Base-by-base conservation (phyloP, 2,329 filamentous ascomycete species). In the Hypocreales sp. region DNA sequence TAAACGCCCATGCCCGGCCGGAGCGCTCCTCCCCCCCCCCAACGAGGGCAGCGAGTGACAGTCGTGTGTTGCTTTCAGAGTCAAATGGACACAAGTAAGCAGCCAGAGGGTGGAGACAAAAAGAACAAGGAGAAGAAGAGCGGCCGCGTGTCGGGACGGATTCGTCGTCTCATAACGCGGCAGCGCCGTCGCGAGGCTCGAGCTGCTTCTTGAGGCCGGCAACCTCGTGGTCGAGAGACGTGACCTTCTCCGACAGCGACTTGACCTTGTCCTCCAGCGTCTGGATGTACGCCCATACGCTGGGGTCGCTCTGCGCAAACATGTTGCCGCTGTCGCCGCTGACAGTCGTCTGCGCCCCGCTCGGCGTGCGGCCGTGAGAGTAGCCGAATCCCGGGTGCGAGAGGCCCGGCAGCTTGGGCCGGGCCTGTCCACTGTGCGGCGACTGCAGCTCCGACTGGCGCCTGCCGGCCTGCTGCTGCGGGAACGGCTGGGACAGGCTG, bases 261-360 rank as follows among this genome's bases (percentile, higher is more conserved):
- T 55, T 56, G 26, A 56, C 41, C 34, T 52, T 55, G 9, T 71
- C 66, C 42, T 87, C 79, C 26, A 87, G 57, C 12, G 62, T 64
- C 31, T 81, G 72, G 19, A 86, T 68, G 41, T 83, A 83, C 4
- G 63, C 56, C 76, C 76, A 83, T 7, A 86, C 56, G 22, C 72
- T 73, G 35, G 71, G 61, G 27, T 72, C 68, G 12, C 58, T 58
- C 12, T 64, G 55, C 28, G 70, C 58, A 47, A 82, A 76, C 33
- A 82, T 61, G 39, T 81, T 82, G 34, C 68, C 69, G 36, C 69
- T 70, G 41, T 69, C 74, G 26, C 63, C 67, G 23, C 55, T 56
- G n/a, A n/a, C n/a, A n/a, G n/a, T n/a, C 13, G 65, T 61, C 42
- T 77, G 50, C 28, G 45, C 57, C 15, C 61, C 60, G 40, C 67